Evolutionary conservation across 805 yeast genomes (phyloP).

Genomic region (Kluyveromyces lactis): DNA sequence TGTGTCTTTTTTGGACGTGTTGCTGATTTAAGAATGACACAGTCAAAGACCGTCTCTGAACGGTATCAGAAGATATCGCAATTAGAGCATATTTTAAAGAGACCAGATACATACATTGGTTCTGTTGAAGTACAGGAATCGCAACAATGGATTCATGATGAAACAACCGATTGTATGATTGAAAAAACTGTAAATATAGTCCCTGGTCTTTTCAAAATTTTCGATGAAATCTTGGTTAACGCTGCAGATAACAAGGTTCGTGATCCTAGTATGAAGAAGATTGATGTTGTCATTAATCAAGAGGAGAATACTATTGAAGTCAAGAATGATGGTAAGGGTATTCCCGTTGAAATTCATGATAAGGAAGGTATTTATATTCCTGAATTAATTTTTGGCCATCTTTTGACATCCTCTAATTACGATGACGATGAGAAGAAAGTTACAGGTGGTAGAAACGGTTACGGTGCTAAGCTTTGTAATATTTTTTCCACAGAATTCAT

Average conservation of each 20-base stretch:
- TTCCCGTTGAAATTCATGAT: slow-evolving; percentile 86
- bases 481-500: slow-evolving; percentile 84
- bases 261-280: slow-evolving; percentile 80
- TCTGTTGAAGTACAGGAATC: slow-evolving; percentile 77
- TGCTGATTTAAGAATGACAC: slow-evolving; percentile 4
- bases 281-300: slow-evolving; percentile 73
- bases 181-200: slow-evolving; percentile 65
- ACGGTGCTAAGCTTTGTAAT: slow-evolving; percentile 95
- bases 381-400: slow-evolving; percentile 90
- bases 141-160: slow-evolving; percentile 81
- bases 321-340: slow-evolving; percentile 90
- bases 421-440: slow-evolving; percentile 94
- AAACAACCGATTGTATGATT: slow-evolving; percentile 50
- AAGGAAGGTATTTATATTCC: slow-evolving; percentile 93
- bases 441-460: slow-evolving; percentile 98
- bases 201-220: slow-evolving; percentile 93
- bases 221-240: slow-evolving; percentile 93
- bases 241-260: slow-evolving; percentile 98
- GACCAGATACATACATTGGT: slow-evolving; percentile 98
- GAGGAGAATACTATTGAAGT: slow-evolving; percentile 71
- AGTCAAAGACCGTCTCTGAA: slow-evolving; percentile 42
- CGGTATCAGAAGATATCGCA: slow-evolving; percentile 93
- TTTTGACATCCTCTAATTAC: slow-evolving; percentile 90
- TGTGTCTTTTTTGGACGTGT: not conserved
- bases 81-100: slow-evolving; percentile 87